Base-by-base conservation (phyloP, 805 yeast species). In the Ogataea salicorniae region DNA sequence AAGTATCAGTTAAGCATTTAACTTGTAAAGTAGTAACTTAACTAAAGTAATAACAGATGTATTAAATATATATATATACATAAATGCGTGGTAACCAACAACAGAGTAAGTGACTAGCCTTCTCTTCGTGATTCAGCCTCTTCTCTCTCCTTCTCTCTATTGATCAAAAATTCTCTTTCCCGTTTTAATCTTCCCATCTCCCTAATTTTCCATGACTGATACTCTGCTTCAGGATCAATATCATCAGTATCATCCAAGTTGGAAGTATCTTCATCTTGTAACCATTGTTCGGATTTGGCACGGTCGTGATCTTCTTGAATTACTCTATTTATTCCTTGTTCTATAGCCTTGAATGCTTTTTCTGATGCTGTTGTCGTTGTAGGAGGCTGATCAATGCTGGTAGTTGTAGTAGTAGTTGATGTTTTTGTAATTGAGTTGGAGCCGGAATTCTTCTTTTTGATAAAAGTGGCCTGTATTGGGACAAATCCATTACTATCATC, bases 211-310 rank as follows among this genome's bases (percentile, higher is more conserved):
- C 72, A 68, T 22, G 41, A 46, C 34, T 39, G 46, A 41, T 55
- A 60, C 44, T 79, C 83, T 8, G 46, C 58, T 45, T 68, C 76
- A 0, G 83, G 81, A 48, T 80, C 80, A 8, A 76, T 35, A 34
- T 75, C 81, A 54, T 83, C 87, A 0, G 84, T 77, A 53, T 82
- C 87, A 52, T 81, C 85, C 0, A 77, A 57, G 0, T 58, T 72
- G 2, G 61, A 66, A 15, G 54, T 43, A 39, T 61, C 59, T 16
- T 61, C 63, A n/a, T 56, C 46, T 16, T 54, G 49, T n/a, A 49
- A 45, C 22, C 52, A 54, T 6, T 39, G 46, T 29, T 50, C 57
- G 42, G 45, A 56, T 42, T n/a, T 49, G 54, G 43, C 50, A 50
- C 46, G 58, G 26, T 37, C 54, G 50, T 52, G 59, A 40, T 53